phyloP scores from a whole-genome alignment of 441 rosid genomes.

The Omphalea diandra region DNA sequence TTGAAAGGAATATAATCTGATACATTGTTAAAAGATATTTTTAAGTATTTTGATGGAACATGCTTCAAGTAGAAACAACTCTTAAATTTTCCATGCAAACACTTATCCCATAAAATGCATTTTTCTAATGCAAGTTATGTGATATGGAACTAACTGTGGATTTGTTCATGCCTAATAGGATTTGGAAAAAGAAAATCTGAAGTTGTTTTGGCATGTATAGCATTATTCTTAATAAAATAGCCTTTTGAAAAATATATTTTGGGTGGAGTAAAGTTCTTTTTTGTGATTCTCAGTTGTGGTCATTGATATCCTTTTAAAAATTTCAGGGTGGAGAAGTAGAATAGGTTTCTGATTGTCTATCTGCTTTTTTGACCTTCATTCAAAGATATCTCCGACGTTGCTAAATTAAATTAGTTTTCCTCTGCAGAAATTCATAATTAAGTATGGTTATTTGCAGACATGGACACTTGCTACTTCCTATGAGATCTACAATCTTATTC shows the following conservation, averaged over 20 bases:
- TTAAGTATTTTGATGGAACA: background rate
- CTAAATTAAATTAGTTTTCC: too few species aligned
- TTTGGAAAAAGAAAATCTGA: background rate
- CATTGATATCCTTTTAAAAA: background rate
- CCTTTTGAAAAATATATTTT: background rate
- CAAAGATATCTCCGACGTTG: too few species aligned
- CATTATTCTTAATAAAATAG: background rate
- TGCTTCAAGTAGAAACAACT: background rate
- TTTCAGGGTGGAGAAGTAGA: too few species aligned
- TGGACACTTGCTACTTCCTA: too few species aligned
- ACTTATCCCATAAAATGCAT: too few species aligned
- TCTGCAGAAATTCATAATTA: too few species aligned
- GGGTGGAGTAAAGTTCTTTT: background rate
- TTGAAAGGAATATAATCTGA: too few species aligned
- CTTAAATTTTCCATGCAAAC: too few species aligned
- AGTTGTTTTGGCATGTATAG: background rate
- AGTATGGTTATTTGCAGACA: too few species aligned
- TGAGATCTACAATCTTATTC: too few species aligned
- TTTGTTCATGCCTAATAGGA: background rate
- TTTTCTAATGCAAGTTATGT: background rate
- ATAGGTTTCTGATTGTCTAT: too few species aligned
- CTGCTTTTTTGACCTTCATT: too few species aligned
- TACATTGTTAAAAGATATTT: background rate
- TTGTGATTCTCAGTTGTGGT: background rate
- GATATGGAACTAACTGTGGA: background rate